These are phyloP conservation scores for Pleurozium schreberi DNA, from an alignment of 225 moss, liverwort and hornwort species.

Conservation along the genomic window DNA sequence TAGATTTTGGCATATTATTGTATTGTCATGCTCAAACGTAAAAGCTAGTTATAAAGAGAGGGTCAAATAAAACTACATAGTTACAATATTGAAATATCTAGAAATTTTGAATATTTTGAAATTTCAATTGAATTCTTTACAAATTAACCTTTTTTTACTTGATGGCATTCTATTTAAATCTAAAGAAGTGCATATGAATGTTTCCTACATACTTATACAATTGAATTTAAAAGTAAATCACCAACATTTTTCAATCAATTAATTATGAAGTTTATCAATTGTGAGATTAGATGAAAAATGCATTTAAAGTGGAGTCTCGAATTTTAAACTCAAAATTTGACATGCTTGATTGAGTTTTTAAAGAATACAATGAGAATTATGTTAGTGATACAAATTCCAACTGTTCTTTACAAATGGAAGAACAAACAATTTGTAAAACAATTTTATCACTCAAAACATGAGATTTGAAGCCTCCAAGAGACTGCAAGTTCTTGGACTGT, in stretches of 20 bases:
- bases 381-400: too few relatives aligned
- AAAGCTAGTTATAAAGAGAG: neutral
- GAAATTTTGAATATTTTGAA: too few relatives aligned
- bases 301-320: neutral
- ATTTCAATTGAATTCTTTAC: neutral
- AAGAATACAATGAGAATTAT: neutral
- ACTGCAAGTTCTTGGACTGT: too few relatives aligned
- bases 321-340: neutral
- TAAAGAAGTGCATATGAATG: neutral
- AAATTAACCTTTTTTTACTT: neutral
- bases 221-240: neutral
- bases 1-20: neutral
- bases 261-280: neutral
- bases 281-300: neutral
- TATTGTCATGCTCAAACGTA: neutral
- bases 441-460: too few relatives aligned
- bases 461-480: too few relatives aligned
- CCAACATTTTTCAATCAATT: neutral
- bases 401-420: too few relatives aligned
- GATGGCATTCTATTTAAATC: neutral
- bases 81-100: neutral
- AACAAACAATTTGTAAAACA: too few relatives aligned
- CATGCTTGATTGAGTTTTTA: neutral
- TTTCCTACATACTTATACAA: neutral
- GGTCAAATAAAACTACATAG: neutral